Conservation (phyloP, 1,139 yeast genomes). For the Torulaspora pretoriensis region DNA sequence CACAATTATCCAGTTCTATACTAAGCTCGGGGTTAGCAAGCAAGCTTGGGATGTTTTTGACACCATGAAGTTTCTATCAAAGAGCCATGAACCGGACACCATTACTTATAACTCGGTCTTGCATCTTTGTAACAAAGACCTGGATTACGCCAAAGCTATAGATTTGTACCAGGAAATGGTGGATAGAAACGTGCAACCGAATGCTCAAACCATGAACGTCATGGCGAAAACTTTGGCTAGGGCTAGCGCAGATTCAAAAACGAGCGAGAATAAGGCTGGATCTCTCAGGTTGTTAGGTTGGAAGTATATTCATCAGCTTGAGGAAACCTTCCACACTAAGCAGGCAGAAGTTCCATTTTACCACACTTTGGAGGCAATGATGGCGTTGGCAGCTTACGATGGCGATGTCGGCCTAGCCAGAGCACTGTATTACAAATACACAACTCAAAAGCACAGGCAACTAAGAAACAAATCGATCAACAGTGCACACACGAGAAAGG, state of each 20-base stretch:
- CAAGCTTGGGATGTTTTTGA: constrained; percentile 75
- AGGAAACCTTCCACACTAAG: constrained; percentile 37
- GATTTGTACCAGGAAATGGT: constrained; percentile 74
- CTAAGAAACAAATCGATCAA: constrained; percentile 28
- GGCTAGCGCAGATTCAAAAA: constrained; percentile 53
- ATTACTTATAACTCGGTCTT: constrained; percentile 69
- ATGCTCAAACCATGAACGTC: constrained; percentile 52
- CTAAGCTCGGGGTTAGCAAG: constrained; percentile 48
- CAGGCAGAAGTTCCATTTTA: constrained; percentile 41
- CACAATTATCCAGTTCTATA: constrained; percentile 63
- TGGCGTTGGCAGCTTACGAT: constrained; percentile 69
- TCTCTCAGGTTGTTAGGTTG: constrained; percentile 47
- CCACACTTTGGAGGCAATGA: constrained; percentile 60
- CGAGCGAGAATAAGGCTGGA: constrained; percentile 32
- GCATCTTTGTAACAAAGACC: constrained; percentile 56
- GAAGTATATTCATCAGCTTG: constrained; percentile 69
- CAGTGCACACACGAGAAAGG: constrained; percentile 4
- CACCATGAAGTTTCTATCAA: constrained; percentile 75
- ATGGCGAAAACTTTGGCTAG: constrained; percentile 69
- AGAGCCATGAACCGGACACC: constrained; percentile 59
- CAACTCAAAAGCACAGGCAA: constrained; percentile 40
- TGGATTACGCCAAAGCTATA: constrained; percentile 65
- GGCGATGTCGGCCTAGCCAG: constrained; percentile 76
- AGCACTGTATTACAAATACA: constrained; percentile 59
- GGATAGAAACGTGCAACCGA: constrained; percentile 41